Evolutionary conservation across 2,329 filamentous ascomycete species (phyloP).

Genomic region (Trichothecium roseum): DNA sequence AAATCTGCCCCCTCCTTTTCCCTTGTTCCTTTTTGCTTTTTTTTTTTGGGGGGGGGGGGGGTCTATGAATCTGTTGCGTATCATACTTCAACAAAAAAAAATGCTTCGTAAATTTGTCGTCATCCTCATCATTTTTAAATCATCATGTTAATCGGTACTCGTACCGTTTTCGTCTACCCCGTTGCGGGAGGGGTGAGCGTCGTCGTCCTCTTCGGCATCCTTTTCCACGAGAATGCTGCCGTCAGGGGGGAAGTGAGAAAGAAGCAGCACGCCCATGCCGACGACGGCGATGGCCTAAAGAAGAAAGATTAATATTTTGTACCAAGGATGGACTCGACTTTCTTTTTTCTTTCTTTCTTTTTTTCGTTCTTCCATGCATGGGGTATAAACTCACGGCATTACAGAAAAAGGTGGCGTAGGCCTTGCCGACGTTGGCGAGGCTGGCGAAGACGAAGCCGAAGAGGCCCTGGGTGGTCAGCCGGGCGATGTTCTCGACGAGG

Average conservation of each 20-base stretch:
- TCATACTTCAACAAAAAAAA: no score
- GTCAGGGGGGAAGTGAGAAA: slow-evolving; percentile 30
- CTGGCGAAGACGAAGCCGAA: slow-evolving; percentile 59
- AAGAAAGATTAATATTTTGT: slow-evolving; percentile 9
- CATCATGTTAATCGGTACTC: no score
- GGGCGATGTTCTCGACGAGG: slow-evolving; percentile 58
- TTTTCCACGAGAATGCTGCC: slow-evolving; percentile 24
- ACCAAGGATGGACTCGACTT: neutral
- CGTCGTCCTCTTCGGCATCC: slow-evolving; percentile 7
- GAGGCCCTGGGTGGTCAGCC: slow-evolving; percentile 50
- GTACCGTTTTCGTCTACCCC: no score
- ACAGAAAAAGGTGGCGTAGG: slow-evolving; percentile 54
- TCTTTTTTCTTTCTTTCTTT: no score
- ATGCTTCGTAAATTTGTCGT: no score
- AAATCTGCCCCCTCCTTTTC: neutral
- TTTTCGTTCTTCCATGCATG: no score
- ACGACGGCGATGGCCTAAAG: slow-evolving; percentile 38
- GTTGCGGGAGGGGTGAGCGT: no score
- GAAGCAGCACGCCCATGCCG: slow-evolving; percentile 26
- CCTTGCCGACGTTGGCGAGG: slow-evolving; percentile 47
- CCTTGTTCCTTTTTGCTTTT: no score
- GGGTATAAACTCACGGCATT: slow-evolving; percentile 57
- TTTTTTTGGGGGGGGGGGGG: no score
- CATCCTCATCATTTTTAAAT: no score
- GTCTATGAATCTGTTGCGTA: no score